phyloP scores from a whole-genome alignment of 768 basidiomycete species.

The Pulveroboletus sp. region DNA sequence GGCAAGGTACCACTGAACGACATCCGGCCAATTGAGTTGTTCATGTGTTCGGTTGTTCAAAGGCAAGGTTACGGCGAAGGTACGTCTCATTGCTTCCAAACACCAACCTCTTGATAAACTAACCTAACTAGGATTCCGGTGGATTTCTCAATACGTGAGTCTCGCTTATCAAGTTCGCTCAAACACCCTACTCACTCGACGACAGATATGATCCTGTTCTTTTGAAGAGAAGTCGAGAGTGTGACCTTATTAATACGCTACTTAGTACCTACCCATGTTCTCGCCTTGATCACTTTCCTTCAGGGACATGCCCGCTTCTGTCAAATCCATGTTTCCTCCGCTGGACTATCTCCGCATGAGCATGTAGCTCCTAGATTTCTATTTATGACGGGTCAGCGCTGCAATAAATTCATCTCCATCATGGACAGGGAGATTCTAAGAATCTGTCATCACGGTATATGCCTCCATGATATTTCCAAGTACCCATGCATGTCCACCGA shows the following conservation, averaged over 20 bases:
- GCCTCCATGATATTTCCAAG: constrained; percentile 59
- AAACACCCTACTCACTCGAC: constrained; percentile 4
- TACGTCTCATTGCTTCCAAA: constrained; percentile 26
- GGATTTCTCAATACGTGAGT: constrained; percentile 95
- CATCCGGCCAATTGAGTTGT: constrained; percentile 97
- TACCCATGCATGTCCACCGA: constrained; percentile 79
- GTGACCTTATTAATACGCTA: constrained; percentile 19
- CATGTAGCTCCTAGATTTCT: constrained; percentile 21
- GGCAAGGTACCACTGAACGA: constrained; percentile 96
- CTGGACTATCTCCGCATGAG: constrained; percentile 8
- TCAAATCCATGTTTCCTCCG: constrained; percentile 14
- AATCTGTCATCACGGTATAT: constrained; percentile 27
- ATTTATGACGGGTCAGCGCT: constrained; percentile 11
- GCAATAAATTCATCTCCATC: not conserved
- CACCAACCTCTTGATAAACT: constrained; percentile 3
- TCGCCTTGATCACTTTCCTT: constrained; percentile 11
- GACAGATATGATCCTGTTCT: constrained; percentile 24
- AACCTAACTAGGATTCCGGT: constrained; percentile 70
- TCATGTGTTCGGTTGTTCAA: constrained; percentile 99
- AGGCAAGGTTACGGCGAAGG: constrained; percentile 98
- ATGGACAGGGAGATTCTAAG: not conserved
- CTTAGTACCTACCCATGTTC: constrained; percentile 22
- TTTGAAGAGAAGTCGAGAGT: constrained; percentile 3
- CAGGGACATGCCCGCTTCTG: constrained; percentile 10
- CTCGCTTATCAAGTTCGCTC: not conserved